Base-by-base conservation (phyloP, 106 monocot genomes). In the Triglochin maritima region DNA sequence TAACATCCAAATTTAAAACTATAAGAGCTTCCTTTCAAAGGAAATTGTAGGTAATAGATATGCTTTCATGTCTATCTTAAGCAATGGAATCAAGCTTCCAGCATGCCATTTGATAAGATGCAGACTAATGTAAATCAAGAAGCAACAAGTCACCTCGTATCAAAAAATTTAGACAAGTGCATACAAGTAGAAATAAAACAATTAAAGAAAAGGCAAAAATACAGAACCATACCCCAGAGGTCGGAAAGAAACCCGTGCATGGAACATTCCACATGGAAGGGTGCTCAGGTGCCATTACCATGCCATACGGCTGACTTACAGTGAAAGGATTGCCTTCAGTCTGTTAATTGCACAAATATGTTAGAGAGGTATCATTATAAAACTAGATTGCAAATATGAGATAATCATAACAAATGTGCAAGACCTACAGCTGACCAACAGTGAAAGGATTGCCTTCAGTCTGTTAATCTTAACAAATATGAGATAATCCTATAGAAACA, bases 121-220 rank as follows among this genome's bases (percentile, higher is more conserved):
- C 29, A 29, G 29, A 29, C 29, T 29, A 29, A 29, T 29, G 29
- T 29, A 29, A 29, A 29, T 29, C 29, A 29, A 29, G 29, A 29
- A 29, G 29, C 29, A 29, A 29, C 29, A 29, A 29, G 29, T 29
- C 29, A 29, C 0, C 29, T 29, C 29, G 29, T 29, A 29, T 29
- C 29, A 29, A 82, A 75, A 92, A 81, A 77, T 81, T 77, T 52
- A 11, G 7, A 52, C 52, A 52, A 52, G 9, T 8, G 52, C 52
- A 11, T 8, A 52, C 72, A 92, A 62, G 71, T 92, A 15, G 47
- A 46, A 49, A 46, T 14, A 69, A 46, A 56, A 57, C 16, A 44
- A 43, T n/a, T 13, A 69, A 12, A 29, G 29, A 29, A 29, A 29
- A 0, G 29, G 29, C 29, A 29, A 29, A 29, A 29, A 29, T 29